phyloP scores from a whole-genome alignment of 2,329 filamentous ascomycete species.

The Fusarium oxysporum region DNA sequence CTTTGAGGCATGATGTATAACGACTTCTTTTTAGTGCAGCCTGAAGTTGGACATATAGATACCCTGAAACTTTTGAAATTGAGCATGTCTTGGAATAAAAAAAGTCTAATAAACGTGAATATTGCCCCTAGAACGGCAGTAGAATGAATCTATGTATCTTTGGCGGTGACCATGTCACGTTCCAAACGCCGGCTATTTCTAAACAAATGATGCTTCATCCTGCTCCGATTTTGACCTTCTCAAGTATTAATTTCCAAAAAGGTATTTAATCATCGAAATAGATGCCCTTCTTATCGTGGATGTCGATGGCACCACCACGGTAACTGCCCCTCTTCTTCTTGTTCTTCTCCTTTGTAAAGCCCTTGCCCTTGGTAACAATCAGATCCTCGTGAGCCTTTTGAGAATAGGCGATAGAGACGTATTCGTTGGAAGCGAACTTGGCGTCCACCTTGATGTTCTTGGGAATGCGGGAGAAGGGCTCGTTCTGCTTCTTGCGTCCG shows the following conservation, averaged over 20 bases:
- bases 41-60: neutral
- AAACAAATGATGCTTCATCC: constrained; percentile 25
- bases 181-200: constrained; percentile 45
- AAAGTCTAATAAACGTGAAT: constrained; percentile 3
- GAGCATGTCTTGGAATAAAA: neutral
- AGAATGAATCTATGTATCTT: constrained; percentile 29
- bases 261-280: constrained; percentile 87
- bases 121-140: constrained; percentile 3
- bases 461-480: constrained; percentile 82
- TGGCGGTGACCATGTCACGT: constrained; percentile 32
- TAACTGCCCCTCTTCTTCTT: constrained; percentile 96
- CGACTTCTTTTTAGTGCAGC: neutral
- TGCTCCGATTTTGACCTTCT: neutral
- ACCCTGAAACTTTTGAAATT: neutral
- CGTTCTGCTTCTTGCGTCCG: constrained; percentile 65
- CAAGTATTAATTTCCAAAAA: neutral
- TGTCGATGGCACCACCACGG: constrained; percentile 88
- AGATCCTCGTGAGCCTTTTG: constrained; percentile 89
- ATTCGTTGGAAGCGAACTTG: constrained; percentile 81
- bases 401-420: constrained; percentile 87
- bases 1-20: neutral
- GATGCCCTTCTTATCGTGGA: constrained; percentile 82
- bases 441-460: constrained; percentile 75
- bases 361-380: constrained; percentile 92
- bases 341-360: constrained; percentile 99